phyloP scores from a whole-genome alignment of 2,329 filamentous ascomycete genomes.

The Aspergillus clavatus region DNA sequence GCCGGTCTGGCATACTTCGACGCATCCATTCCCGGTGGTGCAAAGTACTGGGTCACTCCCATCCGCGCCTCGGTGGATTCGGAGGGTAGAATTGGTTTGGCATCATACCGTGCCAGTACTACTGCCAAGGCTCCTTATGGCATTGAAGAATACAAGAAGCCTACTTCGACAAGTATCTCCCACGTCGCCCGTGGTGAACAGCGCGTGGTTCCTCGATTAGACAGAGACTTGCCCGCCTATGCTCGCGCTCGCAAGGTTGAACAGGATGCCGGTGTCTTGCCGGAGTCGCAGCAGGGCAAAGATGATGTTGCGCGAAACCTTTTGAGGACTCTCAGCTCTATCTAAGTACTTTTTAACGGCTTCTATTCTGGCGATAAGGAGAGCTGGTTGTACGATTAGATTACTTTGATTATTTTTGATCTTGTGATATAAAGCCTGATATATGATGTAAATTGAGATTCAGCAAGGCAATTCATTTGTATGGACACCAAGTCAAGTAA shows the following conservation, averaged over 20 bases:
- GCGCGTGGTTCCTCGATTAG: constrained; percentile 29
- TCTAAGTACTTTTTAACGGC: constrained; percentile 5
- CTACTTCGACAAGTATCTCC: constrained; percentile 23
- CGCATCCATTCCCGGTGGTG: constrained; percentile 45
- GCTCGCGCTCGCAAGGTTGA: constrained; percentile 8
- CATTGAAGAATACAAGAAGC: constrained; percentile 32
- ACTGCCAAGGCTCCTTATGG: constrained; percentile 33
- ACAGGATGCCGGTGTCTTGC: neutral
- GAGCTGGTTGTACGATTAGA: constrained; percentile 33
- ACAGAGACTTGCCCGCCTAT: constrained; percentile 11
- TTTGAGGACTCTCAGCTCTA: constrained; percentile 26
- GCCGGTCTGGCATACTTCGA: constrained; percentile 43
- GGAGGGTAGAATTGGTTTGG: constrained; percentile 41
- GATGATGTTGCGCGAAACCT: constrained; percentile 31
- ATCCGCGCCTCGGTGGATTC: constrained; percentile 44
- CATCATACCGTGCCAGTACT: constrained; percentile 30
- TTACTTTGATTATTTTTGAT: constrained; percentile 13
- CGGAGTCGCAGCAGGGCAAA: constrained; percentile 14
- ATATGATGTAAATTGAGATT: constrained; percentile 5
- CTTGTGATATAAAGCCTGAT: constrained; percentile 25
- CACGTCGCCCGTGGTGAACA: constrained; percentile 22
- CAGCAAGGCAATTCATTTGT: neutral
- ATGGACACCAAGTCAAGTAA: too few species aligned
- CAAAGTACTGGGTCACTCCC: constrained; percentile 50
- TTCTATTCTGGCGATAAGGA: constrained; percentile 7